Base-by-base conservation (phyloP, 2,329 filamentous ascomycete genomes). In the Juglanconis sp. region DNA sequence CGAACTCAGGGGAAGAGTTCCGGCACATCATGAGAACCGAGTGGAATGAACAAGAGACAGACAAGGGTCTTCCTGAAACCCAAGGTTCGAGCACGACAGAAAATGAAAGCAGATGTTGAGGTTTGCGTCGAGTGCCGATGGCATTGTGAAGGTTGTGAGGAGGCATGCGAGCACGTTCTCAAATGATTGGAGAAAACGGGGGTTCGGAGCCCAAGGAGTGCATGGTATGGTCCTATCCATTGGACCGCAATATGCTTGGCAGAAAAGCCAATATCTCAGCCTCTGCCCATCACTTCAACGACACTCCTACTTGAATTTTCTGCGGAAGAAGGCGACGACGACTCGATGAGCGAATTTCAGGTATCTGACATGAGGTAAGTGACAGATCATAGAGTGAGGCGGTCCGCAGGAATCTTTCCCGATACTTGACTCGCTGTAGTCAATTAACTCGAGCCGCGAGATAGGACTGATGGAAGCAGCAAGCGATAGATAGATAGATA, bases 101-200 rank as follows among this genome's bases (percentile, higher is more conserved):
- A 6, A 3, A 13, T 44, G 36, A 44, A 15, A 7, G 51, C 38
- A 11, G 24, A 42, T 34, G 51, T 15, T 44, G 46, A 48, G 30
- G 15, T 30, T 46, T 48, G 47, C 13, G 31, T n/a, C 35, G 46
- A 32, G 42, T 52, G 38, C n/a, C 35, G 46, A 47, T 51, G 53
- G 46, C 40, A 34, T 34, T 54, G 40, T 30, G 32, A 54, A 53
- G 44, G 50, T 47, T 48, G 47, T 30, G 49, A 47, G 32, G 11
- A 59, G 9, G 30, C n/a, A 11, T 34, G 44, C 46, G 53, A 57
- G 57, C 61, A 63, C 61, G 61, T 63, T 63, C 24, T 42, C 34
- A 34, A 52, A 55, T 60, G 61, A 63, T 63, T 63, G 61, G 61
- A 17, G 50, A 57, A 5, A 48, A 31, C 2, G 34, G 8, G 48